phyloP scores from a whole-genome alignment of 805 yeast genomes.

The Starmerella powellii region DNA sequence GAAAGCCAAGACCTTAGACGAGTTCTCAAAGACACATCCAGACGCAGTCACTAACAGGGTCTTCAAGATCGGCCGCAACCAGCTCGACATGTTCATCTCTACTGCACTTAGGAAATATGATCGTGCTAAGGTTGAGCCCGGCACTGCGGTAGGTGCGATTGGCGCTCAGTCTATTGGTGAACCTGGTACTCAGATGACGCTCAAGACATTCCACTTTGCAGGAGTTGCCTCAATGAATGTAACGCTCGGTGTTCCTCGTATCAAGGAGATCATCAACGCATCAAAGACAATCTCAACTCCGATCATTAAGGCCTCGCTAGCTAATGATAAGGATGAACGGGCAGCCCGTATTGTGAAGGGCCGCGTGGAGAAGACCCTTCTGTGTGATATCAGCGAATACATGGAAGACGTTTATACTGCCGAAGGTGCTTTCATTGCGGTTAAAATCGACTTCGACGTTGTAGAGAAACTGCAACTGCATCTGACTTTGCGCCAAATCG shows the following conservation, averaged over 20 bases:
- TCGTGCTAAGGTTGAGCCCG: conserved; percentile 91
- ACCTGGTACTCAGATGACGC: conserved; percentile 98
- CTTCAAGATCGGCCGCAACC: conserved; percentile 45
- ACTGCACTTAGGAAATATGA: conserved; percentile 72
- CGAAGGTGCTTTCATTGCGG: conserved; percentile 61
- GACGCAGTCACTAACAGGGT: conserved; percentile 29
- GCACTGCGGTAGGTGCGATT: conserved; percentile 98
- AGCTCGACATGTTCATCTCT: conserved; percentile 54
- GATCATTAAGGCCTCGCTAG: conserved; percentile 85
- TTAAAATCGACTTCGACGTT: conserved; percentile 69
- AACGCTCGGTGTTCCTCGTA: conserved; percentile 98
- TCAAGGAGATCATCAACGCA: conserved; percentile 95
- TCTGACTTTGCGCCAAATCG: conserved; percentile 73
- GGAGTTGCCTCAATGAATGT: conserved; percentile 99
- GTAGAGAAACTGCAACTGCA: conserved; percentile 86
- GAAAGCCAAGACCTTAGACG: conserved; percentile 48
- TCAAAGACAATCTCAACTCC: conserved; percentile 93
- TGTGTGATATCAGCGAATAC: conserved; percentile 75
- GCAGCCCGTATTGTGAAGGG: conserved; percentile 99
- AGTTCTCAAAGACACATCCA: conserved; percentile 38
- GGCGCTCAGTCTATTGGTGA: conserved; percentile 99
- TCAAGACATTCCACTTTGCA: conserved; percentile 94
- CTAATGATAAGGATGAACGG: conserved; percentile 86
- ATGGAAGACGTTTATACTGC: conserved; percentile 90
- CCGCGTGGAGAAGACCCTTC: conserved; percentile 79